These are phyloP conservation scores for Middelhovenomyces tepae DNA, from an alignment of 805 yeast species.

Conservation along the genomic window DNA sequence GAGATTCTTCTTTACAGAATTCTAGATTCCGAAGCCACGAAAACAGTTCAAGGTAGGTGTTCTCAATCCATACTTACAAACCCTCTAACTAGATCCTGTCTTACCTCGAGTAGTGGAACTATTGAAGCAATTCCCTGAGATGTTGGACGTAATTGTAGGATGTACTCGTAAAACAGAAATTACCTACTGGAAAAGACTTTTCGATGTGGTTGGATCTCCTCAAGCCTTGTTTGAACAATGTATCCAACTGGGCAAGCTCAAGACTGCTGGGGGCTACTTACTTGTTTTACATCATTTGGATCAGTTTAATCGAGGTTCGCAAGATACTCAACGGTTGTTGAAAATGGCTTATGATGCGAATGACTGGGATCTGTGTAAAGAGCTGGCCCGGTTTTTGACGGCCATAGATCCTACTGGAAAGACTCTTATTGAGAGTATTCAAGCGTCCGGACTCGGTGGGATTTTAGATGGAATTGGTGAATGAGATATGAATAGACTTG, in stretches of 20 bases:
- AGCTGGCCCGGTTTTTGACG: slow-evolving; percentile 32
- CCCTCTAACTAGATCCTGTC: too few relatives aligned
- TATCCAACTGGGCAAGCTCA: slow-evolving; percentile 25
- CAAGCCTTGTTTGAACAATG: slow-evolving; percentile 30
- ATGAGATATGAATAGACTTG: too few relatives aligned
- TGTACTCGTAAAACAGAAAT: slow-evolving; percentile 54
- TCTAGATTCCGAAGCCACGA: slow-evolving; percentile 20
- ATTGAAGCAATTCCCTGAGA: slow-evolving; percentile 28
- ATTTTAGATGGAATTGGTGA: too few relatives aligned
- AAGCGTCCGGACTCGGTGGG: too few relatives aligned
- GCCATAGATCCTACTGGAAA: too few relatives aligned
- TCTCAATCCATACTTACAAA: slow-evolving; percentile 10
- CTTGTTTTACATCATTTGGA: slow-evolving; percentile 30
- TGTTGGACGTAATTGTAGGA: slow-evolving; percentile 31
- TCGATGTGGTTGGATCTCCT: slow-evolving; percentile 29
- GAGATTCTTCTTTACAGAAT: slow-evolving; percentile 32
- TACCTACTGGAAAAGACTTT: slow-evolving; percentile 40
- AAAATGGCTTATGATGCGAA: slow-evolving; percentile 26
- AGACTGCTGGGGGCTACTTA: slow-evolving; percentile 34
- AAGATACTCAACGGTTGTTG: slow-evolving; percentile 24
- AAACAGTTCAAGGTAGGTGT: slow-evolving; percentile 1
- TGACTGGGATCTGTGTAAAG: slow-evolving; percentile 30
- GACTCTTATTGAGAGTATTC: too few relatives aligned
- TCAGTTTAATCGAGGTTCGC: slow-evolving; percentile 19
- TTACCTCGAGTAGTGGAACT: slow-evolving; percentile 25